Evolutionary conservation across 1,284 basidiomycete species (phyloP), one percentile per base, ranked within the genome.

Genomic region (Mrakiaceae sp.): DNA sequence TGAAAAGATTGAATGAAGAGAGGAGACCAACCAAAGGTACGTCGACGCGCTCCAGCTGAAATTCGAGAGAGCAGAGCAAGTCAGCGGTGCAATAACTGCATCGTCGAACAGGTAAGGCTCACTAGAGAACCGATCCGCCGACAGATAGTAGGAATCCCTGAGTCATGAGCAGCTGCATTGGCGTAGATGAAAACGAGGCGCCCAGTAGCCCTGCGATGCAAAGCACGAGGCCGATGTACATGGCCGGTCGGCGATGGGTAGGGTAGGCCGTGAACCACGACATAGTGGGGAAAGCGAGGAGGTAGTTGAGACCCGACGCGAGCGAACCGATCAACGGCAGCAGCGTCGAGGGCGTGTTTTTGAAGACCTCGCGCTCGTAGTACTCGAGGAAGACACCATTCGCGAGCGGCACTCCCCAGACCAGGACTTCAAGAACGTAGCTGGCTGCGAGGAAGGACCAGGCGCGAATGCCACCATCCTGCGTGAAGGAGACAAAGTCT

Each of bases 351-450:
- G 48, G 39, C 27, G 59, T 8, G 6, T 60, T 12, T 7, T 5
- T 27, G n/a, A 60, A 60, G 7, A 60, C n/a, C 42, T 51, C 39
- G 14, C 48, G 47, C 39, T 50, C 14, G 50, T 60, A 60, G 49
- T 60, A 52, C 40, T 60, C 59, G 39, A 60, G 59, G 14, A 60
- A 60, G 42, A 52, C 42, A 4, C 58, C 59, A n/a, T 52, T 53
- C 5, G 59, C 59, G 12, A 60, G 59, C 6, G 59, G 59, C 3
- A 42, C 4, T 3, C 59, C 59, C 59, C 59, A 60, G 50, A 60
- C 59, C 14, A 27, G 50, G 11, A 60, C 3, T 39, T 60, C 59
- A 12, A 60, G 50, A 14, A 60, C 40, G 50, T 52, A 53, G 7
- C 40, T 11, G 3, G 59, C 59, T 5, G 48, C 59, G 6, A 60